Percentiles rank a stretch among this genome's conserved stretches.
phyloP scores from a whole-genome alignment of 306 rosid species.

The Abrus pulchellus region DNA sequence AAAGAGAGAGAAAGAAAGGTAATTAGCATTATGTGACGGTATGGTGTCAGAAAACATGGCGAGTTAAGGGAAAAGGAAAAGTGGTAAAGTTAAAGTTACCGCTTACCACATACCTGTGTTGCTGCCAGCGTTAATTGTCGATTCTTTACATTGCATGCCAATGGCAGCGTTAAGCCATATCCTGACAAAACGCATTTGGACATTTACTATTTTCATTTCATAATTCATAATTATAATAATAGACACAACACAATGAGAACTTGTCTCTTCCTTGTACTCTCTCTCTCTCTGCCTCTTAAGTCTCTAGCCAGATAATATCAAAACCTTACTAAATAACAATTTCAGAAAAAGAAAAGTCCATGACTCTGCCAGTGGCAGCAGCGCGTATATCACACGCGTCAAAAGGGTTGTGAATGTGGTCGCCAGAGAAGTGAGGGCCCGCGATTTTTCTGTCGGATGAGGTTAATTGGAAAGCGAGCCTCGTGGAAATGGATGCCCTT shows the following conservation, averaged over 20 bases:
- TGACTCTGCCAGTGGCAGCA: not conserved
- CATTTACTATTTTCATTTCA: conserved; percentile 8
- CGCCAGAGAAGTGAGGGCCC: conserved; percentile 55
- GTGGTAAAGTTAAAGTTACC: conserved; percentile 17
- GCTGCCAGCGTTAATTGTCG: not conserved
- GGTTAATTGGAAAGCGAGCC: conserved; percentile 2
- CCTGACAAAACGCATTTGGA: conserved; percentile 47
- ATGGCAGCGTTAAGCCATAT: conserved; percentile 40
- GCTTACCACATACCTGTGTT: no score
- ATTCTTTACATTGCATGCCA: conserved; percentile 3
- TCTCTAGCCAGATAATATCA: not conserved
- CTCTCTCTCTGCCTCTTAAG: not conserved
- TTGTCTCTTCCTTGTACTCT: not conserved
- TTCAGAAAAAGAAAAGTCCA: not conserved
- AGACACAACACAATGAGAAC: not conserved
- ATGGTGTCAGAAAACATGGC: conserved; percentile 48
- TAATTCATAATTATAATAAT: not conserved
- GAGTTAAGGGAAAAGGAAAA: conserved; percentile 13
- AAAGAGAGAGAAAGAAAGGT: conserved; percentile 16
- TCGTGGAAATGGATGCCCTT: conserved; percentile 34
- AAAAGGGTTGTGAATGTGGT: not conserved
- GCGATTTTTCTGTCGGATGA: conserved; percentile 55
- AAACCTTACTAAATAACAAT: not conserved
- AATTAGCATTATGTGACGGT: conserved; percentile 41
- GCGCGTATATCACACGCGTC: conserved; percentile 45